Conservation (phyloP, 2,329 filamentous ascomycete genomes). For the Cladosporium sp. region DNA sequence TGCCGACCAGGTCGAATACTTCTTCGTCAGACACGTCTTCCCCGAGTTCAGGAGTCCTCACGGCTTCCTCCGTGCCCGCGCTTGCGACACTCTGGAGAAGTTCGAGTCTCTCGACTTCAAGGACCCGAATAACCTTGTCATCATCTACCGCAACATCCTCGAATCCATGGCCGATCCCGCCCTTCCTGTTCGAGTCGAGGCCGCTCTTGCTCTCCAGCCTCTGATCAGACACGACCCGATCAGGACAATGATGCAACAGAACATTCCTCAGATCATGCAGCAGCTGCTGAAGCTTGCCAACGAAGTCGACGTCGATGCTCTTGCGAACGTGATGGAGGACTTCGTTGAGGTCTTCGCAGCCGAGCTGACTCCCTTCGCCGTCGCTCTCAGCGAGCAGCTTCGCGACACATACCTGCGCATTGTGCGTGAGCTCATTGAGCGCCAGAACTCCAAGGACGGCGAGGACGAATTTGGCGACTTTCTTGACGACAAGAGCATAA, state of each 20-base stretch:
- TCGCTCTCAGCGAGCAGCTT: constrained; percentile 90
- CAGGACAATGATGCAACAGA: constrained; percentile 90
- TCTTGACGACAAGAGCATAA: constrained; percentile 96
- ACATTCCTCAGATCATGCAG: constrained; percentile 99
- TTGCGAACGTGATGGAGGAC: constrained; percentile 99
- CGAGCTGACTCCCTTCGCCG: constrained; percentile 92
- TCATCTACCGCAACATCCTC: constrained; percentile 93
- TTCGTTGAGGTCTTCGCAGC: constrained; percentile 98
- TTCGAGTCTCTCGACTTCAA: constrained; percentile 97
- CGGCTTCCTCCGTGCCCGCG: constrained; percentile 86
- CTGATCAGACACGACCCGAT: constrained; percentile 94
- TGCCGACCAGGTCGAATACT: constrained; percentile 95
- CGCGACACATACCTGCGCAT: constrained; percentile 95
- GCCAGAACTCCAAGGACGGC: constrained; percentile 69
- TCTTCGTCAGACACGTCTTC: constrained; percentile 96
- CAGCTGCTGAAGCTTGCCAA: constrained; percentile 95
- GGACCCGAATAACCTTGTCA: constrained; percentile 88
- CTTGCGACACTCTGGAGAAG: constrained; percentile 96
- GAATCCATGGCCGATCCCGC: constrained; percentile 95
- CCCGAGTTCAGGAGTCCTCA: constrained; percentile 91
- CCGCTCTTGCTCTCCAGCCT: constrained; percentile 86
- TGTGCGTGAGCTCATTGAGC: constrained; percentile 82
- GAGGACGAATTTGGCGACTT: constrained; percentile 83
- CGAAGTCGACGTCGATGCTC: constrained; percentile 92
- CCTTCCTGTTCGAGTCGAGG: constrained; percentile 88